Evolutionary conservation across 805 yeast species (phyloP).

Genomic region (Torulaspora microellipsoides): DNA sequence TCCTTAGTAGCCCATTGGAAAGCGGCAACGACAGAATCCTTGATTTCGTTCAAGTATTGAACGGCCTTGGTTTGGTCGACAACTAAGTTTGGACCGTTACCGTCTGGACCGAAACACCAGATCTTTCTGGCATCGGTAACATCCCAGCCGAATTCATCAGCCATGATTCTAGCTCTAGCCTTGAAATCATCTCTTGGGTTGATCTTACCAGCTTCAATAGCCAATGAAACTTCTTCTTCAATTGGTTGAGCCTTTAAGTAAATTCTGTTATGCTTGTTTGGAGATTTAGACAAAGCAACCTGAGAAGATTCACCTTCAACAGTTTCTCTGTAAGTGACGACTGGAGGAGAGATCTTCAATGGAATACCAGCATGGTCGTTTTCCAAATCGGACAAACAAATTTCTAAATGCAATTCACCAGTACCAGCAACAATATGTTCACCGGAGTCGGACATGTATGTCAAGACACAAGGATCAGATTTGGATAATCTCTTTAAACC

Average conservation of each 20-base stretch:
- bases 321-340: slow-evolving; percentile 98
- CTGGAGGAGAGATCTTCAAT: slow-evolving; percentile 95
- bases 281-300: slow-evolving; percentile 97
- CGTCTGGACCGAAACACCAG: slow-evolving; percentile 99
- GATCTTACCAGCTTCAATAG: slow-evolving; percentile 89
- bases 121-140: slow-evolving; percentile 99
- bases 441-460: slow-evolving; percentile 88
- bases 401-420: slow-evolving; percentile 99
- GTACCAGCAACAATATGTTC: slow-evolving; percentile 99
- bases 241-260: slow-evolving; percentile 96
- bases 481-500: slow-evolving; percentile 99
- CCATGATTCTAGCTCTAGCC: slow-evolving; percentile 97
- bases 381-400: slow-evolving; percentile 92
- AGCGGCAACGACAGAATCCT: slow-evolving; percentile 99
- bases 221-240: slow-evolving; percentile 85
- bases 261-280: slow-evolving; percentile 99
- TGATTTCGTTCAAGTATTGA: slow-evolving; percentile 97
- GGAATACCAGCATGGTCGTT: slow-evolving; percentile 99
- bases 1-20: slow-evolving; percentile 99
- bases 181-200: slow-evolving; percentile 97
- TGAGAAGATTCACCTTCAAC: slow-evolving; percentile 90
- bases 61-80: slow-evolving; percentile 99
- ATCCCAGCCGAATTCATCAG: slow-evolving; percentile 99
- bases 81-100: slow-evolving; percentile 97
- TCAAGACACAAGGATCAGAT: slow-evolving; percentile 98